phyloP scores from a whole-genome alignment of 139 green algal genomes.

The Deuterostichococcus epilithicus region DNA sequence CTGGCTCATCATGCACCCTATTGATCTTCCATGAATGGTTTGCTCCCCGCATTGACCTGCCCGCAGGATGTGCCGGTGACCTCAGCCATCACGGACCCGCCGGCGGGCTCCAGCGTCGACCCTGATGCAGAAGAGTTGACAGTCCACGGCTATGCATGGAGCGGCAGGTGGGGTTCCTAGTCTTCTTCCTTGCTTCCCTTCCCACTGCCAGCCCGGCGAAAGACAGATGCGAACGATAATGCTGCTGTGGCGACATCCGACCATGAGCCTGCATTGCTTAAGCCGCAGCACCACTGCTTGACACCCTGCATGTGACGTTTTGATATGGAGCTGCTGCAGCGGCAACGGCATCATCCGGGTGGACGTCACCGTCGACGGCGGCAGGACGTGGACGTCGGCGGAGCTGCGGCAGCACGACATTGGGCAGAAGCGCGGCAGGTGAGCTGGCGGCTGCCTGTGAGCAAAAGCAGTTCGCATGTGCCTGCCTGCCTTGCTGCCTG shows the following conservation, averaged over 20 bases:
- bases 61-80: constrained; percentile 55
- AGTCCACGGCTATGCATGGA: constrained; percentile 2
- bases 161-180: neutral
- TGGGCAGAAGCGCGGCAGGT: constrained; percentile 11
- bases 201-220: too few species aligned
- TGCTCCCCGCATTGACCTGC: too few species aligned
- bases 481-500: neutral
- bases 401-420: constrained; percentile 18
- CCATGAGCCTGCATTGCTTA: too few species aligned
- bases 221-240: too few species aligned
- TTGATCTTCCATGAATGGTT: too few species aligned
- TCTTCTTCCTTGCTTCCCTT: neutral
- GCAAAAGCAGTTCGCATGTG: neutral
- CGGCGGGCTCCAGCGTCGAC: constrained; percentile 17
- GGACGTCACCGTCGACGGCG: constrained; percentile 77
- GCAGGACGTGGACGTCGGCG: constrained; percentile 63
- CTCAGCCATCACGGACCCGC: constrained; percentile 67
- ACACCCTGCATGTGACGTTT: too few species aligned
- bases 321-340: neutral
- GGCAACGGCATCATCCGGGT: constrained; percentile 66
- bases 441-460: neutral
- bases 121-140: constrained; percentile 34
- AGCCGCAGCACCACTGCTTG: too few species aligned
- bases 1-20: too few species aligned
- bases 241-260: too few species aligned